Evolutionary conservation across 129 eudicot genomes (phyloP), one percentile per base, ranked within the genome.

Genomic region (Helianthus tuberosus): DNA sequence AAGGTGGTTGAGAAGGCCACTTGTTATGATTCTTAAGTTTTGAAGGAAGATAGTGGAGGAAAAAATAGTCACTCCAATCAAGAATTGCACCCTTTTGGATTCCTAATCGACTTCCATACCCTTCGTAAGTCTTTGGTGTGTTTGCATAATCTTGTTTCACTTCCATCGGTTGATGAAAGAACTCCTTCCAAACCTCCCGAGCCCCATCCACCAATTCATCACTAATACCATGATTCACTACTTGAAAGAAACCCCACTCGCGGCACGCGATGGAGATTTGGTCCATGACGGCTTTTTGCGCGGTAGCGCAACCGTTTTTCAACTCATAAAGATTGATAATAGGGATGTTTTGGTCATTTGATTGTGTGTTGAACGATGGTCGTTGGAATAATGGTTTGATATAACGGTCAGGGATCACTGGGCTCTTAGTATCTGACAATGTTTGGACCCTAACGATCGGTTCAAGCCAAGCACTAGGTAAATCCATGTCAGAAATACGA

Each of bases 11-110:
- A 27, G 84, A 71, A 80, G 98, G 98, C 98, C 98, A 92, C 66
- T 92, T 92, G 62, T 87, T 84, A 23, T 83, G 83, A 80, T 92
- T 87, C 77, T 75, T 83, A 5, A 92, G 78, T 38, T 59, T 75
- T n/a, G 50, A 60, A 69, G 98, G 98, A 71, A 87, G 90, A 79
- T 74, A 89, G 82, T 92, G 87, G 75, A 92, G 94, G 54, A 61
- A 92, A 55, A 83, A 92, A 52, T 89, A 92, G 39, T 92, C 98
- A 73, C 87, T 87, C 98, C 98, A 92, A 68, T 92, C 98, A 75
- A 92, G 96, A 66, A 80, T 55, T 6, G 96, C 98, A 11, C 94
- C 98, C 67, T 92, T 92, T 44, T 87, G 86, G 8, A 87, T 57
- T 1, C 96, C 98, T 17, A 92, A 48, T 51, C 96, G 77, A 72